A percentile compares a stretch with the other conserved stretches of the same genome.
Conservation (phyloP, 345 rosid species). For the Aegle marmelos region DNA sequence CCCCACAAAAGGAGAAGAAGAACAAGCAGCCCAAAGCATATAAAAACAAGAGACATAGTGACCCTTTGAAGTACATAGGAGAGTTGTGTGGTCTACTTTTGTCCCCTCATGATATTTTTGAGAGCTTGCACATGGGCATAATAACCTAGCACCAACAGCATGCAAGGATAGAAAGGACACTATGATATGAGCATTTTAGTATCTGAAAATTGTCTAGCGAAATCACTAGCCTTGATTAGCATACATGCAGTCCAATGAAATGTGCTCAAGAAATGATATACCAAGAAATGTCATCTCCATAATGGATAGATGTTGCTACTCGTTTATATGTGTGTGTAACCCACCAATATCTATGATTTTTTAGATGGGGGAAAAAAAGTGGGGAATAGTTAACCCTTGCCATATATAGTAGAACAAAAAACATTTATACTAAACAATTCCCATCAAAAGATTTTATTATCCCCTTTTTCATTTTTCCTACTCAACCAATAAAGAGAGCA, state of each 20-base stretch:
- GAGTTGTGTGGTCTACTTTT: slow-evolving; percentile 30
- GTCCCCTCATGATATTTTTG: slow-evolving; percentile 34
- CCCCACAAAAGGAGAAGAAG: slow-evolving; percentile 20
- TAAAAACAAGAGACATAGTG: slow-evolving; percentile 26
- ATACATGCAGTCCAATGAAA: not conserved
- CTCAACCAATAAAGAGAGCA: slow-evolving; percentile 2
- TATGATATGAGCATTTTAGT: not conserved
- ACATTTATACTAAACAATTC: slow-evolving; percentile 20
- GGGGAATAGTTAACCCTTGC: slow-evolving; percentile 12
- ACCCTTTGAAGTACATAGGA: slow-evolving; percentile 25
- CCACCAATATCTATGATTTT: slow-evolving; percentile 7
- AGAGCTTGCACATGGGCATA: slow-evolving; percentile 14
- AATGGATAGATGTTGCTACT: slow-evolving; percentile 9
- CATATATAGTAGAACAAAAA: slow-evolving; percentile 29
- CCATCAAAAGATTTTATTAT: slow-evolving; percentile 8
- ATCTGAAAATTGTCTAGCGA: not conserved
- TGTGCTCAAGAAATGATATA: not conserved
- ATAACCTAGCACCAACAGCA: not conserved
- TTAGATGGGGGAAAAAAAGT: slow-evolving; percentile 7
- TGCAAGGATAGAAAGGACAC: not conserved
- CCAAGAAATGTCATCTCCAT: not conserved
- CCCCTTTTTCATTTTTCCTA: slow-evolving; percentile 4
- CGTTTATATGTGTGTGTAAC: slow-evolving; percentile 15
- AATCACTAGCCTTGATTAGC: not conserved
- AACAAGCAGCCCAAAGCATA: slow-evolving; percentile 17